phyloP scores from a whole-genome alignment of 2,329 filamentous ascomycete species.

The Aspergillus chevalieri region DNA sequence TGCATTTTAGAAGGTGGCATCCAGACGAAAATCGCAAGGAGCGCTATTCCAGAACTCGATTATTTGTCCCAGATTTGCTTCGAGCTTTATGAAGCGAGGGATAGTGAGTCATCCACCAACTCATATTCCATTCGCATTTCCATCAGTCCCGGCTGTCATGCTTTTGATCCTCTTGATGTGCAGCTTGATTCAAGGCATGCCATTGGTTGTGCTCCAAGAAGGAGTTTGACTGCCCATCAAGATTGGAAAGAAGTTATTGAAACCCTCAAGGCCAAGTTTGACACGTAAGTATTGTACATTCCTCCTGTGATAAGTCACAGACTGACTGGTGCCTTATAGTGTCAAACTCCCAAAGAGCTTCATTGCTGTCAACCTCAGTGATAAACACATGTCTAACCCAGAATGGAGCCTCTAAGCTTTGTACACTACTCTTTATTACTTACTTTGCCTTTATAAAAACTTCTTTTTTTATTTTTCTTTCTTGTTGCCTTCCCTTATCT shows the following conservation, averaged over 20 bases:
- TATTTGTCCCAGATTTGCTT: constrained; percentile 98
- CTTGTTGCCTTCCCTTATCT: no score
- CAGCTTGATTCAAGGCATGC: constrained; percentile 94
- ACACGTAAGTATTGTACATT: constrained; percentile 59
- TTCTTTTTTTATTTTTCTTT: no score
- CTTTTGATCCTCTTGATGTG: constrained; percentile 92
- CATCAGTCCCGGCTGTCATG: constrained; percentile 91
- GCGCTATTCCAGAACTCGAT: constrained; percentile 92
- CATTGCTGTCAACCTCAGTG: constrained; percentile 47
- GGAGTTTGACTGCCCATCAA: constrained; percentile 81
- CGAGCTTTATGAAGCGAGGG: constrained; percentile 93
- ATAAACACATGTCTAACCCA: constrained; percentile 37
- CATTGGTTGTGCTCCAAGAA: constrained; percentile 85
- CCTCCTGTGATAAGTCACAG: not conserved
- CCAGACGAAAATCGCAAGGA: constrained; percentile 91
- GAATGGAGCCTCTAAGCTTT: not conserved
- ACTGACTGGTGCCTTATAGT: constrained; percentile 19
- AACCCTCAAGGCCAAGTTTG: constrained; percentile 88
- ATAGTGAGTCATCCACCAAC: constrained; percentile 68
- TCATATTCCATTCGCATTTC: constrained; percentile 96
- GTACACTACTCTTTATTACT: not conserved
- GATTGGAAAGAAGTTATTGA: constrained; percentile 98
- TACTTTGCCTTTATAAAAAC: not conserved
- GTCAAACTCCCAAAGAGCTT: constrained; percentile 49
- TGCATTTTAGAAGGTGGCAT: constrained; percentile 96